These are phyloP conservation scores for Coemansia guatemalensis DNA, from an alignment of 192 early-diverging fungal genomes.

Conservation along the genomic window DNA sequence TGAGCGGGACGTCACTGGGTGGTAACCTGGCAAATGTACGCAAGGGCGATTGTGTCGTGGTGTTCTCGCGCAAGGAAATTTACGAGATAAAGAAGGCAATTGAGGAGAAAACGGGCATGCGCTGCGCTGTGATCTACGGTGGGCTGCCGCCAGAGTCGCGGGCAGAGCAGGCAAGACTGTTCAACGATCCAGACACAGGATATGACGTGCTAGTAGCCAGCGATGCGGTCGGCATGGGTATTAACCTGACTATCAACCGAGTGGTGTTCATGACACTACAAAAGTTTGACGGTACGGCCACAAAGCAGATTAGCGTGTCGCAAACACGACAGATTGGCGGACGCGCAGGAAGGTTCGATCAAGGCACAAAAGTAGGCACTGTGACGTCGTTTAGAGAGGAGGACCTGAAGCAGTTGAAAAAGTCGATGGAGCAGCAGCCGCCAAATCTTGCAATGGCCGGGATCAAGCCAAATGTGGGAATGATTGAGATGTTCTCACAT, in stretches of 20 bases:
- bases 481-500: constrained; percentile 74
- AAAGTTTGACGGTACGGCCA: constrained; percentile 76
- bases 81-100: constrained; percentile 77
- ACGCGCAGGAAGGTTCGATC: constrained; percentile 82
- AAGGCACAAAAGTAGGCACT: constrained; percentile 61
- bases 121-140: constrained; percentile 92
- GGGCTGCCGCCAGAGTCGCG: constrained; percentile 92
- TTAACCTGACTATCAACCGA: constrained; percentile 92
- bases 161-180: constrained; percentile 81
- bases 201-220: constrained; percentile 89
- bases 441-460: constrained; percentile 60
- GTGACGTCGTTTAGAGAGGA: constrained; percentile 62
- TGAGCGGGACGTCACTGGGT: constrained; percentile 58
- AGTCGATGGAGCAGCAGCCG: constrained; percentile 25
- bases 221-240: constrained; percentile 97
- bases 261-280: constrained; percentile 76
- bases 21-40: constrained; percentile 59
- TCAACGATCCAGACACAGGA: constrained; percentile 78
- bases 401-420: constrained; percentile 17
- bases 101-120: constrained; percentile 68
- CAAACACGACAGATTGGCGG: constrained; percentile 95
- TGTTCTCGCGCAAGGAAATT: constrained; percentile 81
- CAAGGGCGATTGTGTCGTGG: constrained; percentile 86
- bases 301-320: constrained; percentile 61
- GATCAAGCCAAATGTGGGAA: constrained; percentile 69